Evolutionary conservation across 192 early-diverging fungal species (phyloP).

Genomic region (Coemansia sp.): DNA sequence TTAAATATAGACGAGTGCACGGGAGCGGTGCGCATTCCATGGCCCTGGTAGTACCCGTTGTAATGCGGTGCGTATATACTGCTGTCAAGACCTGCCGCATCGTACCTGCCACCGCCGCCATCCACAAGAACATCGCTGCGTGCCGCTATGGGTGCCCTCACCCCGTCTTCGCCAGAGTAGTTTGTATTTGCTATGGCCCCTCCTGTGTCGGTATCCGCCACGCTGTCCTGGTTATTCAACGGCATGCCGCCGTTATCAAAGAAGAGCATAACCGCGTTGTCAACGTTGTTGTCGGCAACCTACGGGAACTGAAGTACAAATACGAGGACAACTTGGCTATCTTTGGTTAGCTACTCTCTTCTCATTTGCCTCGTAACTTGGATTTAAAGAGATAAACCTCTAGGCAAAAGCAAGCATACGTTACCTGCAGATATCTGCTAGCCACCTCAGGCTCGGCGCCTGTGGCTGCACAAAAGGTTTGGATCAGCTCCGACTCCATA

Average conservation of each 20-base stretch:
- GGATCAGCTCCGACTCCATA: slow-evolving; percentile 43
- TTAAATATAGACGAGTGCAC: slow-evolving; percentile 55
- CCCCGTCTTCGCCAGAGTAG: slow-evolving; percentile 48
- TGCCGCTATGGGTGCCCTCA: slow-evolving; percentile 85
- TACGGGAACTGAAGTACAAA: slow-evolving; percentile 23
- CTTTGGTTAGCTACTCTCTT: neutral
- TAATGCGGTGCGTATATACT: neutral
- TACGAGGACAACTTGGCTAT: neutral
- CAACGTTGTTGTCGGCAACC: slow-evolving; percentile 74
- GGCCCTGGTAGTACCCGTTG: slow-evolving; percentile 3
- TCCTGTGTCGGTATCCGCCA: neutral
- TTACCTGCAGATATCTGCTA: slow-evolving; percentile 61
- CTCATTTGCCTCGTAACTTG: neutral
- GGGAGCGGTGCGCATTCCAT: slow-evolving; percentile 7
- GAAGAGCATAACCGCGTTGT: slow-evolving; percentile 79
- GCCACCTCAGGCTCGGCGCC: slow-evolving; percentile 72
- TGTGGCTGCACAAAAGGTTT: slow-evolving; percentile 70
- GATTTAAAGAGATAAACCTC: neutral
- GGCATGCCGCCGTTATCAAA: slow-evolving; percentile 75
- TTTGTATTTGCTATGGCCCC: slow-evolving; percentile 21
- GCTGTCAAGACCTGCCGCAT: neutral
- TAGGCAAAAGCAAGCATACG: neutral
- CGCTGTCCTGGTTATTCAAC: slow-evolving; percentile 33
- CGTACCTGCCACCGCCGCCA: slow-evolving; percentile 15
- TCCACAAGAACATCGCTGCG: slow-evolving; percentile 74